phyloP scores from a whole-genome alignment of 345 rosid species.

The Excoecaria agallocha region DNA sequence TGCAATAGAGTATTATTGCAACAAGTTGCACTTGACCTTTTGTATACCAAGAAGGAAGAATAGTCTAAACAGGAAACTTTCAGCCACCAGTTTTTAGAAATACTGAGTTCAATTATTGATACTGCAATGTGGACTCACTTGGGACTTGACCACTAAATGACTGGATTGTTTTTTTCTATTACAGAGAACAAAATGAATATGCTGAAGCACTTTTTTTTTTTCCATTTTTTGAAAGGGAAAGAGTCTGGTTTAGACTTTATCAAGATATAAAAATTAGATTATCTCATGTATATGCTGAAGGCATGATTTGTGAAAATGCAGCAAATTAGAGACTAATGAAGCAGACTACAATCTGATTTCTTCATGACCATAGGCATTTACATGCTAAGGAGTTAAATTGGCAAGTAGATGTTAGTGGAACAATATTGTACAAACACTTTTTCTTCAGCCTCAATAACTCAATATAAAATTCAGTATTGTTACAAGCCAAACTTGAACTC shows the following conservation, averaged over 20 bases:
- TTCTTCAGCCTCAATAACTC: background rate
- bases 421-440: background rate
- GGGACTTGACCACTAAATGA: too few species aligned
- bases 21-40: too few species aligned
- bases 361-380: background rate
- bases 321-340: background rate
- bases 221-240: background rate
- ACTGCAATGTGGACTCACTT: background rate
- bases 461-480: background rate
- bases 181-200: background rate
- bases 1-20: background rate
- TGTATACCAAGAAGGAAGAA: background rate
- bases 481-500: background rate
- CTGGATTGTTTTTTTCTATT: background rate
- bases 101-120: background rate
- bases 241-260: background rate
- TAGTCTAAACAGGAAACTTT: background rate
- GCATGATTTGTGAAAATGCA: background rate
- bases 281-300: background rate
- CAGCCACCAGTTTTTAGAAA: background rate
- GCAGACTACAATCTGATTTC: background rate
- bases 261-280: background rate
- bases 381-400: too few species aligned
- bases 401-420: background rate
- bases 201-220: background rate